These are phyloP conservation scores for Diplodia intermedia DNA, from an alignment of 2,329 filamentous ascomycete species.

Conservation along the genomic window DNA sequence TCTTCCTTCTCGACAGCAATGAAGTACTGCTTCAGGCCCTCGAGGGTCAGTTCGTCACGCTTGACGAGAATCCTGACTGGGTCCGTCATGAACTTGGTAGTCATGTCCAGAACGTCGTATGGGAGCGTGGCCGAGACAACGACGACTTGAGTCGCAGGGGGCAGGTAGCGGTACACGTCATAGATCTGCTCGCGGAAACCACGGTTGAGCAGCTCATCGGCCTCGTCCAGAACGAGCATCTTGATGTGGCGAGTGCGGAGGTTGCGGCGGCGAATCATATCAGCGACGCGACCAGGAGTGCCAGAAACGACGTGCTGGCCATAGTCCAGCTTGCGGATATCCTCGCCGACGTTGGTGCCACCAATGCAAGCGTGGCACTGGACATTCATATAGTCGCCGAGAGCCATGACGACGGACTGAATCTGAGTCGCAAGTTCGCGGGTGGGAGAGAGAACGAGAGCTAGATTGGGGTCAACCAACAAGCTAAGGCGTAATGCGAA, in stretches of 20 bases:
- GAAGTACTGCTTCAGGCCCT: conserved; percentile 98
- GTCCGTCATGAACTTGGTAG: conserved; percentile 99
- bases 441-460: conserved; percentile 92
- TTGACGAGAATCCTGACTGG: conserved; percentile 96
- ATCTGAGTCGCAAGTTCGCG: conserved; percentile 98
- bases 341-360: conserved; percentile 95
- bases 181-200: conserved; percentile 99
- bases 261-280: conserved; percentile 79
- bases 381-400: conserved; percentile 99
- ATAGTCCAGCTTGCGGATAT: conserved; percentile 96
- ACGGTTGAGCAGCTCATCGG: conserved; percentile 83
- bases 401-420: conserved; percentile 97
- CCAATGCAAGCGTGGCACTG: conserved; percentile 99
- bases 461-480: conserved; percentile 49
- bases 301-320: conserved; percentile 98
- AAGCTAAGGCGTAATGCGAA: neutral
- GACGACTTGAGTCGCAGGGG: conserved; percentile 96
- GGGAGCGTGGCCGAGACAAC: conserved; percentile 96
- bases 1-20: conserved; percentile 99
- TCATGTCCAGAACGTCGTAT: conserved; percentile 98
- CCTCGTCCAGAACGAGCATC: conserved; percentile 79
- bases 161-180: conserved; percentile 96
- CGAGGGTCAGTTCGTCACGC: conserved; percentile 96
- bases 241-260: conserved; percentile 77
- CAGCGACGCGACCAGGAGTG: conserved; percentile 93